Evolutionary conservation across 2,329 filamentous ascomycete genomes (phyloP).

Genomic region (Berkeleyomyces basicola): DNA sequence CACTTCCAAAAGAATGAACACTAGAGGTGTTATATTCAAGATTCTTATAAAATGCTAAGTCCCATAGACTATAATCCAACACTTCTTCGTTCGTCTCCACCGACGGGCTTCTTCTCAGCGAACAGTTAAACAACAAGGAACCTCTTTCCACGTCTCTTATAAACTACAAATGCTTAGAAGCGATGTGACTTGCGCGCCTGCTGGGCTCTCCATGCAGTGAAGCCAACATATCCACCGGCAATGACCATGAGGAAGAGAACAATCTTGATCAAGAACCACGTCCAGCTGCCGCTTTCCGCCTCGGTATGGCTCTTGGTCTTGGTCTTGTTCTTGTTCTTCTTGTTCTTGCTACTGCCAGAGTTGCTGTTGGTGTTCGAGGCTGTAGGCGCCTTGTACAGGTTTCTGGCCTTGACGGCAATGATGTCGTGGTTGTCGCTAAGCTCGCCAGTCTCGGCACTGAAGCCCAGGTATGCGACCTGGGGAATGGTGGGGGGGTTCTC

Average conservation of each 20-base stretch:
- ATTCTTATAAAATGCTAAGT: neutral
- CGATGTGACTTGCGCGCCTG: slow-evolving; percentile 38
- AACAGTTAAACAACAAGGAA: neutral
- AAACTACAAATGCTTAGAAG: slow-evolving; percentile 25
- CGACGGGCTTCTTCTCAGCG: neutral
- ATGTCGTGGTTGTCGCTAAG: slow-evolving; percentile 97
- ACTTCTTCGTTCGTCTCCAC: neutral
- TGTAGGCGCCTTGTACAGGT: slow-evolving; percentile 56
- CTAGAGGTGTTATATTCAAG: neutral
- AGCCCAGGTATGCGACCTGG: slow-evolving; percentile 55
- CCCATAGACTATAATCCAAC: neutral
- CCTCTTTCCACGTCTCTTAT: neutral
- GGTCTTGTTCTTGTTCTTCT: slow-evolving; percentile 22
- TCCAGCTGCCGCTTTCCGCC: slow-evolving; percentile 34
- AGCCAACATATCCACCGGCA: slow-evolving; percentile 69
- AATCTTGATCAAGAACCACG: slow-evolving; percentile 61
- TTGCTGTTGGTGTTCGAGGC: slow-evolving; percentile 22
- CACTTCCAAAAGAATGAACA: neutral
- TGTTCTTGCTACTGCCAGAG: slow-evolving; percentile 22
- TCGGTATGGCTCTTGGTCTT: slow-evolving; percentile 11
- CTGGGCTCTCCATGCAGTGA: slow-evolving; percentile 61
- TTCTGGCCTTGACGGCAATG: slow-evolving; percentile 68
- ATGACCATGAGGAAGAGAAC: slow-evolving; percentile 54
- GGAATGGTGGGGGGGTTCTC: slow-evolving; percentile 60
- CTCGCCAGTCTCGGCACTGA: slow-evolving; percentile 84